phyloP scores from a whole-genome alignment of 2,329 filamentous ascomycete species.

The Fusarium nisikadoi region DNA sequence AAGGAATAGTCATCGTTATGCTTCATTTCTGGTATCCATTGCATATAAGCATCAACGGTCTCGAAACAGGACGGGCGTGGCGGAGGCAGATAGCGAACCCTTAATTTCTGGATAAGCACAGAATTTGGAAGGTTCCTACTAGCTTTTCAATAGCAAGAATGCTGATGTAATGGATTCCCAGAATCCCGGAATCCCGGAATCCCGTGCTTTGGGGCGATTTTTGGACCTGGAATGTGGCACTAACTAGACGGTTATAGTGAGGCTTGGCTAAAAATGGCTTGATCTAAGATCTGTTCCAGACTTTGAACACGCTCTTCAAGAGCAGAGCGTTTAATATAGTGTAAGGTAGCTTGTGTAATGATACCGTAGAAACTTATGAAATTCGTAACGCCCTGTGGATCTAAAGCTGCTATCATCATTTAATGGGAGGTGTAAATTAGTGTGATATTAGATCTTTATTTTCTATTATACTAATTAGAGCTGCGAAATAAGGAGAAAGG shows the following conservation, averaged over 20 bases:
- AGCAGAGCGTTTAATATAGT: neutral
- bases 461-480: too few species aligned
- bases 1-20: neutral
- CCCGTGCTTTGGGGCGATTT: neutral
- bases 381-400: too few species aligned
- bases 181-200: neutral
- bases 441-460: too few species aligned
- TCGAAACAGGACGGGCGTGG: slow-evolving; percentile 9
- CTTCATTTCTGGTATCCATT: neutral
- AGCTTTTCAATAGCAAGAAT: neutral
- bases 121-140: neutral
- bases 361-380: too few species aligned
- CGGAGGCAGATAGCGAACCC: slow-evolving; percentile 5
- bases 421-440: too few species aligned
- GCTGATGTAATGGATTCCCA: neutral
- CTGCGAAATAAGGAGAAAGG: too few species aligned
- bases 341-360: too few species aligned
- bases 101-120: neutral
- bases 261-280: neutral
- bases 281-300: neutral
- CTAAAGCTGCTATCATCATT: too few species aligned
- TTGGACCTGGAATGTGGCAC: neutral
- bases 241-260: neutral
- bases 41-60: slow-evolving; percentile 8
- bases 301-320: too few species aligned